phyloP scores from a whole-genome alignment of 495 filamentous ascomycete genomes.

The Haplographium delicatum region DNA sequence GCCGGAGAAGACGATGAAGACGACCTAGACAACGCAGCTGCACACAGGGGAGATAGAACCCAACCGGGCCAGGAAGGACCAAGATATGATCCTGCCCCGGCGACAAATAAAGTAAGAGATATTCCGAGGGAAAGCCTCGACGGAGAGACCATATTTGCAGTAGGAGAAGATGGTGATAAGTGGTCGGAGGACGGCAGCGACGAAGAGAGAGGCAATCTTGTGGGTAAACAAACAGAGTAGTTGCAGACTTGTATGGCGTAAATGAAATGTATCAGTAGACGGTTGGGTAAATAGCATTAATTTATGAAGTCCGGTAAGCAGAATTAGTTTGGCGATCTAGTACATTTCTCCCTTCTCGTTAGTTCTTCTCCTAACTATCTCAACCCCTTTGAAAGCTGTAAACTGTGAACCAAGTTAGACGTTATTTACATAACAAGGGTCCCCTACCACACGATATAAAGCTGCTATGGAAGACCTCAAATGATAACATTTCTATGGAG shows the following conservation, averaged over 20 bases:
- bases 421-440: no score
- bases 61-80: constrained; percentile 33
- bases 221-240: constrained; percentile 26
- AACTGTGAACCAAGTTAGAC: no score
- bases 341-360: background rate
- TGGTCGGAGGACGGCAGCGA: constrained; percentile 65
- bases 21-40: constrained; percentile 58
- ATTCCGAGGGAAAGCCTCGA: constrained; percentile 65
- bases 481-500: no score
- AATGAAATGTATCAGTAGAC: constrained; percentile 11
- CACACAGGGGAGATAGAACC: constrained; percentile 38
- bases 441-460: no score
- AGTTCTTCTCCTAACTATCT: no score
- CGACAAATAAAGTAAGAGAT: constrained; percentile 19
- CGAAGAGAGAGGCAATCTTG: constrained; percentile 60
- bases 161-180: constrained; percentile 79
- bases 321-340: background rate
- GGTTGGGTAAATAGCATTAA: constrained; percentile 3
- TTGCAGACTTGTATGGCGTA: background rate
- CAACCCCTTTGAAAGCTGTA: no score
- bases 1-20: constrained; percentile 71
- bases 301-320: background rate
- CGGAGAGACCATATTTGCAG: constrained; percentile 90
- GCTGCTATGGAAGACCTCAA: no score
- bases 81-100: constrained; percentile 26